A percentile compares a stretch with the other conserved stretches of the same genome.
phyloP scores from a whole-genome alignment of 1,139 yeast genomes.

The Zygotorulaspora mrakii region DNA sequence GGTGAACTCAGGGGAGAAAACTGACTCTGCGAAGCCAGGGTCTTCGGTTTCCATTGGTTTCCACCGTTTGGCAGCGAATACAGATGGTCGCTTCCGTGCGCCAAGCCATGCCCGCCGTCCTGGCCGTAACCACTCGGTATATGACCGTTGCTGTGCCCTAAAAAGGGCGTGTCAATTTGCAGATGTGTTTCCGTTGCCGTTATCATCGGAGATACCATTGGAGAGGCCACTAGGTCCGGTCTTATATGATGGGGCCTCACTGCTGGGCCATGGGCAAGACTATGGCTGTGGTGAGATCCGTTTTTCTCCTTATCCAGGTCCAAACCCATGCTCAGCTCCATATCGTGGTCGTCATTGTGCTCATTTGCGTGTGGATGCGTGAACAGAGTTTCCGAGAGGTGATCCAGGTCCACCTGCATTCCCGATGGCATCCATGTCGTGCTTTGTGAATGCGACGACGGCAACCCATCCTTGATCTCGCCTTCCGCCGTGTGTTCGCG shows the following conservation, averaged over 20 bases:
- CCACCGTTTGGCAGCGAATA: too few species aligned
- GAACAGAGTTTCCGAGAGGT: constrained; percentile 18
- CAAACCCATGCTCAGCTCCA: constrained; percentile 10
- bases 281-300: neutral
- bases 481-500: constrained; percentile 9
- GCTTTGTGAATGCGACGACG: neutral
- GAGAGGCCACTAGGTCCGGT: constrained; percentile 28
- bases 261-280: constrained; percentile 1
- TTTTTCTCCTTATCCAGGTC: constrained; percentile 4
- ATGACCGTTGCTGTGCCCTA: constrained; percentile 7
- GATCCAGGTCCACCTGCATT: constrained; percentile 21
- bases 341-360: constrained; percentile 3
- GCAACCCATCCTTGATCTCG: constrained; percentile 4
- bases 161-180: constrained; percentile 17
- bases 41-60: constrained; percentile 7
- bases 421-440: constrained; percentile 8
- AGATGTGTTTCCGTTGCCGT: constrained; percentile 17
- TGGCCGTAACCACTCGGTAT: too few species aligned
- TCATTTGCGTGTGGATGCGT: constrained; percentile 6
- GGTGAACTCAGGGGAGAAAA: constrained; percentile 34
- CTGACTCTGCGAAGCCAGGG: constrained; percentile 10
- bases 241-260: constrained; percentile 9
- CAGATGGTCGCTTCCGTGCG: too few species aligned
- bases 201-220: constrained; percentile 30
- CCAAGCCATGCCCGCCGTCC: too few species aligned